Evolutionary conservation across 2,329 filamentous ascomycete species (phyloP), one percentile per base, ranked within the genome.

Genomic region (Coniella lustricola): DNA sequence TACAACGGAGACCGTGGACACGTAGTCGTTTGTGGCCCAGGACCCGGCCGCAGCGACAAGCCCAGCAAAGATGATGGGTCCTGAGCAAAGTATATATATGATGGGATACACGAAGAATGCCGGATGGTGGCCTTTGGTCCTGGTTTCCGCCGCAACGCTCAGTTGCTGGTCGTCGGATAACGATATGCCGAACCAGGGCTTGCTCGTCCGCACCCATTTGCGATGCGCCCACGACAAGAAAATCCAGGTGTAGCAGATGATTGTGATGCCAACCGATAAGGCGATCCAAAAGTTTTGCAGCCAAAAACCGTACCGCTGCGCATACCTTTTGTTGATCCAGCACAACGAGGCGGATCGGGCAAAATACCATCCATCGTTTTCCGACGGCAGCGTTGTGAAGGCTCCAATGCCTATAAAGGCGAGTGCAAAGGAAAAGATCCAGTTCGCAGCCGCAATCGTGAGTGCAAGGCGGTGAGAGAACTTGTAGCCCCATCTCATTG

Each of bases 1-100:
- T 2, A 41, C 10, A 20, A 22, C 18, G 7, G 36, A 47, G 13
- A 34, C 44, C 4, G 35, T 14, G 4, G 25, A 31, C 9, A 47
- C 25, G 29, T 41, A 34, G 10, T 7, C 34, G 10, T 16, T 25
- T 18, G 33, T 41, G 29, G 40, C 29, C 18, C 12, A 73, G 2
- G 71, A 69, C 2, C 79, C 81, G 0, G 79, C 76, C 1, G 77
- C 75, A 0, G 76, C 72, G 74, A 86, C 82, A 8, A 53, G 39
- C 20, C 73, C 73, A 12, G 81, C 79, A 0, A 77, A 71, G 4
- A 82, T 81, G 1, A 87, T 69, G 0, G 84, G 84, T 0, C 81
- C 70, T 0, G 83, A 87, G 59, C 82, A 84, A n/a, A 83, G 56
- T 7, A 85, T 73, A 60, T 87, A 87, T 54, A 86, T 81, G 54